Base-by-base conservation (phyloP, 2,329 filamentous ascomycete genomes). In the Fusarium sp. region DNA sequence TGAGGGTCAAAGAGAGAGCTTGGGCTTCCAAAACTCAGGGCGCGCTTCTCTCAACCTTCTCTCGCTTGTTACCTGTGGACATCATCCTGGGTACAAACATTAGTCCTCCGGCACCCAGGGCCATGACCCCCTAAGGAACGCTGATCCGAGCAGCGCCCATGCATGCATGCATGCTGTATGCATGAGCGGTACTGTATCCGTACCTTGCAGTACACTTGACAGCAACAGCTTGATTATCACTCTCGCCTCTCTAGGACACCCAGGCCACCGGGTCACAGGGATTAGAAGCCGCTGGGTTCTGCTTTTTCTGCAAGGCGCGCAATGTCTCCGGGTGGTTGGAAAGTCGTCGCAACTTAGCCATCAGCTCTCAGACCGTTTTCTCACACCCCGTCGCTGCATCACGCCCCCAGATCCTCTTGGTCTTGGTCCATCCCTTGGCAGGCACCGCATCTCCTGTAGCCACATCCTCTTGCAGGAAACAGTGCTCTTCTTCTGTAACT, bases 181-280 rank as follows among this genome's bases (percentile, higher is more conserved):
- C 18, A 36, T 37, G 29, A 13, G 21, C 33, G 48, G 46, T 55
- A 49, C 61, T 14, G 31, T 18, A n/a, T 65, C 47, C 53, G 37
- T 41, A 42, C 35, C 47, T 42, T 31, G 35, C 47, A 50, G 35
- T 50, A 42, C 35, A 20, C 47, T 50, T 42, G 47, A 21, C 47
- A 50, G 47, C 18, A 18, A 42, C 25, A 50, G 29, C 40, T 58
- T 54, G 46, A 51, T 55, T 54, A 41, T 57, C 31, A 45, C 53
- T 64, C 41, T 45, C 51, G 27, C 43, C 50, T 58, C 37, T 48
- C 56, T 63, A 51, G 60, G 56, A 66, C 65, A 68, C 56, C 65
- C 65, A 68, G 65, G 59, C 64, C 60, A 57, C 65, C 65, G 65
- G 65, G 65, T 59, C 65, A 52, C 65, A 68, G 59, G 65, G 65